Evolutionary conservation across 2,329 filamentous ascomycete genomes (phyloP).

Genomic region (Trichoderma sp.): DNA sequence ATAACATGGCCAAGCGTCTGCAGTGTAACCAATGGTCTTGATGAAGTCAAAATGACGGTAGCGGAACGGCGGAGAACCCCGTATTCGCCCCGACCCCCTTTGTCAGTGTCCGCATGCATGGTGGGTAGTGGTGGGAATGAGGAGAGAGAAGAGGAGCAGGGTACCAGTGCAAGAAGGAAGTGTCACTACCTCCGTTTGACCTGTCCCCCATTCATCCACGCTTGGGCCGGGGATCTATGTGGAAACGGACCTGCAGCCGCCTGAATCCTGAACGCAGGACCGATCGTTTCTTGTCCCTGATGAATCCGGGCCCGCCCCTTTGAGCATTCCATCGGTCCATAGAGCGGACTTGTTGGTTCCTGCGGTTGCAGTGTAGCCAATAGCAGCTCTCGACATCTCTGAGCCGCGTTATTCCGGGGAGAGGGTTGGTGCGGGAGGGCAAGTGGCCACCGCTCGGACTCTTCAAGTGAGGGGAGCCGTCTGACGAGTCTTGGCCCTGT

Average conservation of each 20-base stretch:
- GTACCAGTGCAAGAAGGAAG: background rate
- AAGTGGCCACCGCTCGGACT: background rate
- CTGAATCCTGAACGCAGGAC: background rate
- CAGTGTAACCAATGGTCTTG: background rate
- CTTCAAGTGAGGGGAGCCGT: conserved; percentile 3
- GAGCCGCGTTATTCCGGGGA: background rate
- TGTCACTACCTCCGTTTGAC: background rate
- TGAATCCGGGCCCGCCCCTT: background rate
- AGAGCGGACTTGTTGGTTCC: background rate
- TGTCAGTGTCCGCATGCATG: background rate
- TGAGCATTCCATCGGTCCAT: background rate
- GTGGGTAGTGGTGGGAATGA: background rate
- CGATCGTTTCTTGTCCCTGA: background rate
- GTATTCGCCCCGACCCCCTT: conserved; percentile 5
- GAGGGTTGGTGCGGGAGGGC: background rate
- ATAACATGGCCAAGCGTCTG: conserved; percentile 5
- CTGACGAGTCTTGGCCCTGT: background rate
- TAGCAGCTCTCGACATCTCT: background rate
- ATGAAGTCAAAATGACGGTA: background rate
- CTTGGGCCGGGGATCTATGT: background rate
- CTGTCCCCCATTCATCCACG: background rate
- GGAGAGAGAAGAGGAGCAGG: background rate
- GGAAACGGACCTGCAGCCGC: background rate
- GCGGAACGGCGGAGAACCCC: background rate
- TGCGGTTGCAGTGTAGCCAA: background rate